These are phyloP conservation scores for Cucumis sativus DNA, from an alignment of 306 rosid genomes.

Conservation along the genomic window Cucumber_9930_V3 NC_026658.2:25278001-25278500, in stretches of 20 bases:
- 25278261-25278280: slow-evolving; percentile 55
- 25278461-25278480: slow-evolving; percentile 53
- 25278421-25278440: slow-evolving; percentile 27
- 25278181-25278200: slow-evolving; percentile 44
- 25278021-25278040: neutral
- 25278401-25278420: slow-evolving; percentile 29
- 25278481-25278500: neutral
- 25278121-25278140: slow-evolving; percentile 2
- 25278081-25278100: neutral
- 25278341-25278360: neutral
- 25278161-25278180: slow-evolving; percentile 22
- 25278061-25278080: neutral
- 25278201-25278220: slow-evolving; percentile 38
- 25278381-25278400: slow-evolving; percentile 7
- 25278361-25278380: slow-evolving; percentile 9
- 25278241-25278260: slow-evolving; percentile 43
- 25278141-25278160: neutral
- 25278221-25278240: slow-evolving; percentile 20
- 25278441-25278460: slow-evolving; percentile 60
- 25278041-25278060: neutral
- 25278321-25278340: neutral
- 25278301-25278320: slow-evolving; percentile 25
- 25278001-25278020: neutral
- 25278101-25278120: slow-evolving; percentile 1
- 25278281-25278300: slow-evolving; percentile 70